Conservation (phyloP, 345 rosid genomes). For the Luvunga scandens region DNA sequence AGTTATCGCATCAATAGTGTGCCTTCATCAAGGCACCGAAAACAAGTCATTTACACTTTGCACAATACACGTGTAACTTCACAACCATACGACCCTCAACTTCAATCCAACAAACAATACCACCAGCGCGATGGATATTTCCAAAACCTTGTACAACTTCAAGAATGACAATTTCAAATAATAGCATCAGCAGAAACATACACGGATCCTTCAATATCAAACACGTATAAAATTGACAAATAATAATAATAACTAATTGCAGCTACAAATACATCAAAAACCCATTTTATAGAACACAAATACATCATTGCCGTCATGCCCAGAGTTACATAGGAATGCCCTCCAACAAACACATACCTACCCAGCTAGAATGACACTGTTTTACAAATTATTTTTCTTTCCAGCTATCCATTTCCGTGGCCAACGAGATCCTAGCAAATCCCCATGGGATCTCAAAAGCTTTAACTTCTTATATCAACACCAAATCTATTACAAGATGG, state of each 20-base stretch:
- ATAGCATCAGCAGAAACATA: neutral
- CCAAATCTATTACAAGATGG: slow-evolving; percentile 52
- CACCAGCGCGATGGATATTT: neutral
- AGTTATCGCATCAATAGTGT: neutral
- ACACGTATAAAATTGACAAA: slow-evolving; percentile 14
- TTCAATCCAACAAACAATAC: neutral
- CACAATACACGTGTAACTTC: neutral
- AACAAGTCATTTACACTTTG: neutral
- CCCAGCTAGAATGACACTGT: slow-evolving; percentile 28
- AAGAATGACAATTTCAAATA: neutral
- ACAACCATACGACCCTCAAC: neutral
- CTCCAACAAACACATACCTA: slow-evolving; percentile 19
- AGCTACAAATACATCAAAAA: slow-evolving; percentile 27
- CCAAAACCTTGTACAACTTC: neutral
- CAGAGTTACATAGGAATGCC: slow-evolving; percentile 28
- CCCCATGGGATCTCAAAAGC: slow-evolving; percentile 14
- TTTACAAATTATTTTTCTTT: slow-evolving; percentile 28
- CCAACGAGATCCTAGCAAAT: slow-evolving; percentile 13
- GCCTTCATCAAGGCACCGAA: neutral
- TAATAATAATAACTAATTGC: neutral
- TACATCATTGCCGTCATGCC: slow-evolving; percentile 28
- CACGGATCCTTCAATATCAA: neutral
- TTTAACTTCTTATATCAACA: slow-evolving; percentile 11
- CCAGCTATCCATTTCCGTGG: slow-evolving; percentile 23
- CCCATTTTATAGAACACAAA: slow-evolving; percentile 28